phyloP scores from a whole-genome alignment of 1,284 basidiomycete genomes.

The Athelia sp. region DNA sequence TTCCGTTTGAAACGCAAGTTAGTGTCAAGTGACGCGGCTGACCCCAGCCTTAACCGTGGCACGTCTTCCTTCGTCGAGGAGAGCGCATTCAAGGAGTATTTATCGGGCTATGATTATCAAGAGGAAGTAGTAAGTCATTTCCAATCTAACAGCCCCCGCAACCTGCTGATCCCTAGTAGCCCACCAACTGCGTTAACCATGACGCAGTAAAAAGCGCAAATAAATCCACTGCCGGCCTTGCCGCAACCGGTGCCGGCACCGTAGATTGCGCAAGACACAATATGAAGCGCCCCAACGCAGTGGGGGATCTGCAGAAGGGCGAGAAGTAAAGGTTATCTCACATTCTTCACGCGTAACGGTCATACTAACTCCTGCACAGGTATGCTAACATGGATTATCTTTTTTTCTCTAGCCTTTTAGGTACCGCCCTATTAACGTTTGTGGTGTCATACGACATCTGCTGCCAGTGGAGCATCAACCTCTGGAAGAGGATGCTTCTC shows the following conservation, averaged over 20 bases:
- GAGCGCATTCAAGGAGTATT: too few relatives aligned
- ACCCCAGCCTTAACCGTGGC: too few relatives aligned
- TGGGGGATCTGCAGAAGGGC: slow-evolving; percentile 8
- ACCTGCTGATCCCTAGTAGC: too few relatives aligned
- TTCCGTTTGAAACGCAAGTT: too few relatives aligned
- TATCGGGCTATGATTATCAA: too few relatives aligned
- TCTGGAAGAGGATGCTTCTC: neutral
- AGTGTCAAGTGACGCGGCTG: too few relatives aligned
- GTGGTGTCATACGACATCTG: slow-evolving; percentile 8
- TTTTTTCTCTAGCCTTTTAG: neutral
- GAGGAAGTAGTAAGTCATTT: too few relatives aligned
- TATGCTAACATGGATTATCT: slow-evolving; percentile 1
- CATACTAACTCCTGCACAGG: slow-evolving; percentile 1
- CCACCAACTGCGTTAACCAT: too few relatives aligned
- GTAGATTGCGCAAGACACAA: neutral
- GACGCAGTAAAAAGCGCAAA: too few relatives aligned
- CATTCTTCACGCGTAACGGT: neutral
- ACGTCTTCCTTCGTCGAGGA: too few relatives aligned
- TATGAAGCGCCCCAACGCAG: neutral
- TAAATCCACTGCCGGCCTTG: too few relatives aligned
- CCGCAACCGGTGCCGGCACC: neutral
- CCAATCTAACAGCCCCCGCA: too few relatives aligned
- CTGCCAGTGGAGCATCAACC: slow-evolving; percentile 7
- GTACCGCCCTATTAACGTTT: neutral
- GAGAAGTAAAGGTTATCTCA: slow-evolving; percentile 6